phyloP scores from a whole-genome alignment of 169 alveolate genomes.

The Eimeria falciformis region DNA sequence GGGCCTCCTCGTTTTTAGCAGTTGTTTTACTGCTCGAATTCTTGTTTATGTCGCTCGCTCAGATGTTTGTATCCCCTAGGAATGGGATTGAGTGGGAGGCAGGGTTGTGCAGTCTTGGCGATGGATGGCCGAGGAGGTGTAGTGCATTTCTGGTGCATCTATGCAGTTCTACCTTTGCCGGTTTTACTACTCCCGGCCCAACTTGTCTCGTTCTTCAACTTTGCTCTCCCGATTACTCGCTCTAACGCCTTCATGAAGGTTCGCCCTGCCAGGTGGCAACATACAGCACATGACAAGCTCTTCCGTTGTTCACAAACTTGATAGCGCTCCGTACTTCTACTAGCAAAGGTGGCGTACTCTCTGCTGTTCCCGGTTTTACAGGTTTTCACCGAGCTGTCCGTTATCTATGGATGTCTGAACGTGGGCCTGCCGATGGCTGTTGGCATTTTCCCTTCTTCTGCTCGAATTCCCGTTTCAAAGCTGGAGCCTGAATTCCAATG shows the following conservation, averaged over 20 bases:
- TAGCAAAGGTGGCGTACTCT: no score
- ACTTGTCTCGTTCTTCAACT: slow-evolving; percentile 6
- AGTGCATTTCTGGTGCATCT: neutral
- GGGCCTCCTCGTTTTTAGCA: neutral
- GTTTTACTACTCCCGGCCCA: slow-evolving; percentile 70
- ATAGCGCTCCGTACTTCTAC: no score
- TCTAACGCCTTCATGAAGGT: slow-evolving; percentile 57
- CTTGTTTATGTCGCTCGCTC: neutral
- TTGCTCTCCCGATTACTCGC: neutral
- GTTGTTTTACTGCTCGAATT: neutral
- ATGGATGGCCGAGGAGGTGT: no score
- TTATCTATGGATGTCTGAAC: slow-evolving; percentile 69
- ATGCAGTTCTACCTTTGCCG: slow-evolving; percentile 71
- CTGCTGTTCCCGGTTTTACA: neutral
- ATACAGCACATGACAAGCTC: no score
- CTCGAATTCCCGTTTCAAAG: neutral
- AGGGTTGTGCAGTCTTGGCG: neutral
- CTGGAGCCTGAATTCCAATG: slow-evolving; percentile 46
- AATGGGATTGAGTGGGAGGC: neutral
- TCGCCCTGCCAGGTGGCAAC: neutral
- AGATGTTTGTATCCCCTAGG: neutral
- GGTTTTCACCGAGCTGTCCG: slow-evolving; percentile 60
- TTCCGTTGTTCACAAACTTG: no score
- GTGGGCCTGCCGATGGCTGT: slow-evolving; percentile 75
- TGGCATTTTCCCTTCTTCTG: slow-evolving; percentile 59